Percentiles rank a stretch among this genome's conserved stretches.
These are phyloP conservation scores for Cystofilobasidium macerans DNA, from an alignment of 768 basidiomycete genomes.

Conservation along the genomic window DNA sequence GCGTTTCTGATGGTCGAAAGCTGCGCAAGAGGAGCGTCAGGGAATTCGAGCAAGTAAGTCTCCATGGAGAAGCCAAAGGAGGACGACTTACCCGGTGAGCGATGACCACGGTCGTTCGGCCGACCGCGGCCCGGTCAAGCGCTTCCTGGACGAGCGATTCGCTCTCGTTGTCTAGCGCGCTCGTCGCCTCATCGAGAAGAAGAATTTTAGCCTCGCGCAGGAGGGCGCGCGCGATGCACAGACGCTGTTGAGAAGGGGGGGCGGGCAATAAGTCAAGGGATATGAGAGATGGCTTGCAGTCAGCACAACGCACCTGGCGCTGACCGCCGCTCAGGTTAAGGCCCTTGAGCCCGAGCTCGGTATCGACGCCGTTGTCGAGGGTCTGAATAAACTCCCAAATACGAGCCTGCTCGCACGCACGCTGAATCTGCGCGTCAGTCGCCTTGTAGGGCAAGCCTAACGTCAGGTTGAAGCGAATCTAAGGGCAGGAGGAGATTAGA, in stretches of 20 bases:
- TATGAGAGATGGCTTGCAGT: no score
- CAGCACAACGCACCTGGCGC: slow-evolving; percentile 29
- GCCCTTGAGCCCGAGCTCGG: slow-evolving; percentile 36
- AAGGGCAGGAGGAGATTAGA: not conserved
- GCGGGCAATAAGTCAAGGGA: not conserved
- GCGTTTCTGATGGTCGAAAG: slow-evolving; percentile 9
- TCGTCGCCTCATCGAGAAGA: slow-evolving; percentile 32
- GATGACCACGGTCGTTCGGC: slow-evolving; percentile 34
- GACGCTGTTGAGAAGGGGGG: slow-evolving; percentile 26
- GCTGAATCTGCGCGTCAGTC: slow-evolving; percentile 12
- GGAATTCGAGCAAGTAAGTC: not conserved
- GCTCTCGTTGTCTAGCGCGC: slow-evolving; percentile 34
- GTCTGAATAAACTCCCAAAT: slow-evolving; percentile 21
- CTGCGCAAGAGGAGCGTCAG: not conserved
- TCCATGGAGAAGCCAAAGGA: not conserved
- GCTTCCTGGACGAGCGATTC: slow-evolving; percentile 34
- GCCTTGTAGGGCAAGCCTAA: slow-evolving; percentile 10
- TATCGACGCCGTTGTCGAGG: slow-evolving; percentile 32
- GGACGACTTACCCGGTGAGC: slow-evolving; percentile 31
- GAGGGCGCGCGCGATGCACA: slow-evolving; percentile 37
- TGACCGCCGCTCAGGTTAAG: slow-evolving; percentile 35
- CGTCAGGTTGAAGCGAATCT: slow-evolving; percentile 24
- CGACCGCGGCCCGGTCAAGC: slow-evolving; percentile 32
- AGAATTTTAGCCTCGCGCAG: slow-evolving; percentile 35
- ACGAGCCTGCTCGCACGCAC: slow-evolving; percentile 12